These are phyloP conservation scores for Dichomitus squalens DNA, from an alignment of 1,284 basidiomycete species.

Conservation along the genomic window DNA sequence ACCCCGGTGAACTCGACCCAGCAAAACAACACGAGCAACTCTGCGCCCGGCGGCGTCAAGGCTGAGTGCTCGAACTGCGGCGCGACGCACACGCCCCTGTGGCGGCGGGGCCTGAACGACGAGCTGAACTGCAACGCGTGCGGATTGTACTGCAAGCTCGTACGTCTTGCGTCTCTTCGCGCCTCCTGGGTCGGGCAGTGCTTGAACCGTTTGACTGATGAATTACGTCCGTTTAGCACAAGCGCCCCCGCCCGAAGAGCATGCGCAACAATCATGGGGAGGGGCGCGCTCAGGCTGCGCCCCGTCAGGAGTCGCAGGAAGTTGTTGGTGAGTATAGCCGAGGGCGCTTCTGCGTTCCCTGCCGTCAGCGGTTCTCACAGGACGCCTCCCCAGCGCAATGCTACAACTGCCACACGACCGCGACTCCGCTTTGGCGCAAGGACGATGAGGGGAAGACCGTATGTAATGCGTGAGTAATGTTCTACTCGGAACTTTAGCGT, in stretches of 20 bases:
- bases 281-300: conserved; percentile 59
- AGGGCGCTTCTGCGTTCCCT: conserved; percentile 5
- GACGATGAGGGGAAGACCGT: conserved; percentile 91
- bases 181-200: neutral
- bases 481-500: conserved; percentile 9
- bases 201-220: conserved; percentile 6
- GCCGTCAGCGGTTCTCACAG: conserved; percentile 13
- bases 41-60: conserved; percentile 76
- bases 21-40: conserved; percentile 34
- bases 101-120: conserved; percentile 80
- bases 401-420: conserved; percentile 88
- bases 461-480: conserved; percentile 77
- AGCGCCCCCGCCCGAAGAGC: conserved; percentile 80
- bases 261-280: conserved; percentile 77
- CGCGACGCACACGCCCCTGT: conserved; percentile 80
- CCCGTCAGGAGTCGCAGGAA: conserved; percentile 52
- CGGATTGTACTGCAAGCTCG: conserved; percentile 78
- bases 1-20: conserved; percentile 55
- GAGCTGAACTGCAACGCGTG: conserved; percentile 86
- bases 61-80: conserved; percentile 84
- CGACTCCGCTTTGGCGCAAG: conserved; percentile 89
- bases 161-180: conserved; percentile 41
- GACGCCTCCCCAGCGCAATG: conserved; percentile 63
- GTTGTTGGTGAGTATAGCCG: conserved; percentile 34
- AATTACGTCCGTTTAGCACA: conserved; percentile 53